Base-by-base conservation (phyloP, 495 filamentous ascomycete genomes). In the Lophiotrema nucula region DNA sequence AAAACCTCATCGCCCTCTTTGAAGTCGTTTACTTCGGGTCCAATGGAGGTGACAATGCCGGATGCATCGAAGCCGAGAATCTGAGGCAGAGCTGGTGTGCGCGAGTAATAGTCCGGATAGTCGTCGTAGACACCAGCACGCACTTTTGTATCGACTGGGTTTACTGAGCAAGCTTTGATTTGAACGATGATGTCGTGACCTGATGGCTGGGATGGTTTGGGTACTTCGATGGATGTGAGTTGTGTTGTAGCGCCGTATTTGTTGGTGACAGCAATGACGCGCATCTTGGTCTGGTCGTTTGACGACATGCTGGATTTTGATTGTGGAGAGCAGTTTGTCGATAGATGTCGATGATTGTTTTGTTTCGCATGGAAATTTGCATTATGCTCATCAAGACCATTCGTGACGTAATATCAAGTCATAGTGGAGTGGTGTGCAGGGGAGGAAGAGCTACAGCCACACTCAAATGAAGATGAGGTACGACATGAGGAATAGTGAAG, bases 121-220 rank as follows among this genome's bases (percentile, higher is more conserved):
- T 72, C 69, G 50, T 73, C 71, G 49, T 73, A 72, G 4, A 58
- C 62, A 19, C 65, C 64, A 24, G 56, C 56, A 16, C 71, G 64
- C 33, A 73, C 67, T 53, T 73, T 73, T 3, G 54, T 67, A 47
- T 73, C 69, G 53, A 73, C 56, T 22, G 71, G 69, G 49, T 71
- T 72, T 16, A 72, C 66, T 8, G 69, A 69, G 56, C 50, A 67
- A 16, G 57, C 66, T 59, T 63, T 53, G 33, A 68, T 62, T 27
- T 37, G 42, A 22, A 71, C 52, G 6, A 70, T 53, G 5, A 71
- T 23, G 59, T 71, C 69, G 35, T 68, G 64, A 22, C 65, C 66
- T 48, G 62, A 12, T 0, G 65, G 65, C 0, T 44, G 23, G 22
- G 41, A 33, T 13, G 70, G 66, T 28, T 67, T 55, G n/a, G 59